These are phyloP conservation scores for Candida golubevii DNA, from an alignment of 805 yeast genomes.

Conservation along the genomic window DNA sequence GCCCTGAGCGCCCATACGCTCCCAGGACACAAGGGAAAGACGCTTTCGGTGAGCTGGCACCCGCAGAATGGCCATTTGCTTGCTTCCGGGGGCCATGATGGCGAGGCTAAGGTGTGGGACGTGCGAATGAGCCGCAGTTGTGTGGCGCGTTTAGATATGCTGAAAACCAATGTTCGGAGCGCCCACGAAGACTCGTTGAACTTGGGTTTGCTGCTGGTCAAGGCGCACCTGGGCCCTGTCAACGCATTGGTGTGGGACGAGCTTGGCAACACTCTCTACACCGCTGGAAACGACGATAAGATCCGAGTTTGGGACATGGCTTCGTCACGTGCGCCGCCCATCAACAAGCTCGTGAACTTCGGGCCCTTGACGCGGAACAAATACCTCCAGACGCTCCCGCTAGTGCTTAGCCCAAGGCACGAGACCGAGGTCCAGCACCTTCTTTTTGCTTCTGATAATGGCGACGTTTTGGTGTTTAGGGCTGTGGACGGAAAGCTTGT, in stretches of 20 bases:
- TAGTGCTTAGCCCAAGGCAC: constrained; percentile 45
- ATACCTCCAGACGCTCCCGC: constrained; percentile 45
- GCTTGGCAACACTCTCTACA: constrained; percentile 55
- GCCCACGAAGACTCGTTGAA: constrained; percentile 19
- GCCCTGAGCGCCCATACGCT: constrained; percentile 71
- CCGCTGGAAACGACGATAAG: constrained; percentile 78
- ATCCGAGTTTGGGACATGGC: constrained; percentile 73
- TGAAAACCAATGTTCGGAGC: constrained; percentile 32
- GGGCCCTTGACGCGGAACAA: constrained; percentile 75
- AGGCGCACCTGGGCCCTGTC: constrained; percentile 74
- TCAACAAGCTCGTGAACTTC: constrained; percentile 64
- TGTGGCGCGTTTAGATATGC: constrained; percentile 58
- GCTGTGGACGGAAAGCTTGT: constrained; percentile 60
- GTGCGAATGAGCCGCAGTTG: constrained; percentile 65
- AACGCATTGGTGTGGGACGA: constrained; percentile 78
- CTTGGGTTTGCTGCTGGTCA: constrained; percentile 33
- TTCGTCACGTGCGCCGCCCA: constrained; percentile 33
- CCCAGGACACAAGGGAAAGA: constrained; percentile 54
- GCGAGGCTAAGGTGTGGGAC: constrained; percentile 84
- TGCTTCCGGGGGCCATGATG: constrained; percentile 79
- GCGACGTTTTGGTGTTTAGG: constrained; percentile 60
- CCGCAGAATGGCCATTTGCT: constrained; percentile 58
- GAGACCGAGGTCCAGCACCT: constrained; percentile 57
- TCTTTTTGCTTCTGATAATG: constrained; percentile 71
- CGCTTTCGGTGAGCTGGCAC: constrained; percentile 67